These are phyloP conservation scores for Diutina sp. DNA, from an alignment of 1,139 yeast species.

Conservation along the genomic window DNA sequence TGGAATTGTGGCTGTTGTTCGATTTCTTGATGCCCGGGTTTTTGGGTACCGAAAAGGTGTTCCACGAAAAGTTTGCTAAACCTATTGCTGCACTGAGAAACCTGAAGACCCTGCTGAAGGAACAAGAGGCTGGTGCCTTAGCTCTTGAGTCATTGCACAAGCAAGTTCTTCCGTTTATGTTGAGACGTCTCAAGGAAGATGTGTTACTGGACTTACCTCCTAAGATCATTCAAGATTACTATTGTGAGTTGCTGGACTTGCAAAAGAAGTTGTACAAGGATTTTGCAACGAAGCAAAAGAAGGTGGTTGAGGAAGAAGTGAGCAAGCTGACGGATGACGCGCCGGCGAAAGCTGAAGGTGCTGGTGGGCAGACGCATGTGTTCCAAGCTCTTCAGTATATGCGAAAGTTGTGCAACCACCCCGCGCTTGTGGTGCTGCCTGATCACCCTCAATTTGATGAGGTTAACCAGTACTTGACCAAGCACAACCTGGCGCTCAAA, in stretches of 20 bases:
- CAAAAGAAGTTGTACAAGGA: slow-evolving; percentile 83
- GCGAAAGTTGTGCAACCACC: slow-evolving; percentile 96
- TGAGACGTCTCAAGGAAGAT: slow-evolving; percentile 92
- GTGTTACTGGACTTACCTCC: slow-evolving; percentile 96
- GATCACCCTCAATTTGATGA: slow-evolving; percentile 74
- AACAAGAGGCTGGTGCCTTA: slow-evolving; percentile 93
- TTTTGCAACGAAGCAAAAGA: slow-evolving; percentile 81
- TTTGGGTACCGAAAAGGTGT: slow-evolving; percentile 86
- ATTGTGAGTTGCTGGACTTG: slow-evolving; percentile 85
- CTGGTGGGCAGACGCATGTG: slow-evolving; percentile 58
- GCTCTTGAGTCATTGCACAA: slow-evolving; percentile 94
- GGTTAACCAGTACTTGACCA: slow-evolving; percentile 47
- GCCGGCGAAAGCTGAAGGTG: neutral
- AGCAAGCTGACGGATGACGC: slow-evolving; percentile 10
- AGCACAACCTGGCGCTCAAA: slow-evolving; percentile 41
- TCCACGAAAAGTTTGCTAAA: slow-evolving; percentile 91
- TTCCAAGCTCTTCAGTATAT: slow-evolving; percentile 96
- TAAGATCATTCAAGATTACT: slow-evolving; percentile 94
- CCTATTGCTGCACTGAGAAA: slow-evolving; percentile 94
- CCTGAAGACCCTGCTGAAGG: slow-evolving; percentile 82
- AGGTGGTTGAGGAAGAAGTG: slow-evolving; percentile 50
- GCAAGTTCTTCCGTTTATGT: slow-evolving; percentile 91
- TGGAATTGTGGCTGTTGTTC: slow-evolving; percentile 94
- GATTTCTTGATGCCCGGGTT: slow-evolving; percentile 99
- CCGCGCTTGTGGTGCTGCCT: slow-evolving; percentile 78